These are phyloP conservation scores for Pseudogymnoascus sp. DNA, from an alignment of 2,329 filamentous ascomycete genomes.

Conservation along the genomic window DNA sequence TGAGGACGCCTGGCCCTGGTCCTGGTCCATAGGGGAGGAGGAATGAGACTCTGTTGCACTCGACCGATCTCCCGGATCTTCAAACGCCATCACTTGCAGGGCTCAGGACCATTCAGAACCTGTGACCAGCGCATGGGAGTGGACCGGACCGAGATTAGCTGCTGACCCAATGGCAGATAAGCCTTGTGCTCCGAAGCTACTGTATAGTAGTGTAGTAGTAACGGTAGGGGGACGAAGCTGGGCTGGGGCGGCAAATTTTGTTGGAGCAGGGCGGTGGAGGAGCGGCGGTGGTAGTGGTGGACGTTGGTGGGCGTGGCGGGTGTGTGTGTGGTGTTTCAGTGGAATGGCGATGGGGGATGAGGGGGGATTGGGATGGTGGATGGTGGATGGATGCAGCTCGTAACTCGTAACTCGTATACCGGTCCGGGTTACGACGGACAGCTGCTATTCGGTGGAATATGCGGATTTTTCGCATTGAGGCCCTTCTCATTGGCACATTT, in stretches of 20 bases:
- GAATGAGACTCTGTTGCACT: not conserved
- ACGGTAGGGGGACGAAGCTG: slow-evolving; percentile 6
- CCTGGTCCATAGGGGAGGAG: not conserved
- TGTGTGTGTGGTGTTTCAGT: not conserved
- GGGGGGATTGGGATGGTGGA: not conserved
- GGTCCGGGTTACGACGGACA: not conserved
- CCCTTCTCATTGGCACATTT: slow-evolving; percentile 4
- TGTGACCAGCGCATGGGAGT: not conserved
- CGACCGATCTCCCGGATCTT: slow-evolving; percentile 2
- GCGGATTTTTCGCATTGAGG: slow-evolving; percentile 2
- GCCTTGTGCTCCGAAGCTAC: slow-evolving; percentile 4
- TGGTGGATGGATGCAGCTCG: slow-evolving; percentile 1
- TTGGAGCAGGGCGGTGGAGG: not conserved
- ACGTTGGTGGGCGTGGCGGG: not conserved
- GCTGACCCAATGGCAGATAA: not conserved
- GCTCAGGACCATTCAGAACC: not conserved
- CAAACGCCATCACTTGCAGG: not conserved
- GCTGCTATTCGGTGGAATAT: not conserved
- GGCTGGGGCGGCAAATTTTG: not conserved
- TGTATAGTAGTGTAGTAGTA: not conserved
- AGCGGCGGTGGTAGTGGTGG: not conserved
- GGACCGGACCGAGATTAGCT: not conserved
- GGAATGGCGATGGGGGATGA: slow-evolving; percentile 1
- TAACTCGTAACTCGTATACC: slow-evolving; percentile 1
- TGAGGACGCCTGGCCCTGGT: not conserved